A percentile compares a stretch with the other conserved stretches of the same genome.
Evolutionary conservation across 164 flowering plant genomes (phyloP).

Genomic region (Vitis labrusca): DNA sequence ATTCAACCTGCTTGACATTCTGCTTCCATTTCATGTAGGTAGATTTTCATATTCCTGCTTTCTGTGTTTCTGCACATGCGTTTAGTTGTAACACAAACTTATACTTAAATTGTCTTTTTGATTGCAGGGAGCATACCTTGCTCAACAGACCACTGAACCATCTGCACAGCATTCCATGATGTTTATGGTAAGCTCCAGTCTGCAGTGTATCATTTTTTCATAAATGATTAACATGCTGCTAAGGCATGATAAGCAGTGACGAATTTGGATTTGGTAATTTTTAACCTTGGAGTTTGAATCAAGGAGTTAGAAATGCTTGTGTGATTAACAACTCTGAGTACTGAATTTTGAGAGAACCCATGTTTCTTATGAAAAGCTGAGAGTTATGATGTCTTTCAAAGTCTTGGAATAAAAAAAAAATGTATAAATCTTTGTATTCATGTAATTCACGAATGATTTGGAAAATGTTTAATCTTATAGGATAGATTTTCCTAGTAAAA

Average conservation of each 20-base stretch:
- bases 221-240: not conserved
- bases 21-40: constrained; percentile 87
- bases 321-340: too few relatives aligned
- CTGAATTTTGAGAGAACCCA: too few relatives aligned
- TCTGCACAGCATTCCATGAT: constrained; percentile 42
- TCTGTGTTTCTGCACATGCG: not conserved
- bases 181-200: constrained; percentile 66
- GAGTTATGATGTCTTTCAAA: too few relatives aligned
- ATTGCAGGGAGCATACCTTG: constrained; percentile 79
- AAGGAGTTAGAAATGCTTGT: too few relatives aligned
- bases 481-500: too few relatives aligned
- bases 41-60: constrained; percentile 3
- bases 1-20: constrained; percentile 57
- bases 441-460: too few relatives aligned
- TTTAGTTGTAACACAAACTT: not conserved
- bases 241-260: not conserved
- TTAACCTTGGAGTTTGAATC: not conserved
- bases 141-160: constrained; percentile 31
- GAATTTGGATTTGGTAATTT: not conserved
- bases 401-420: too few relatives aligned
- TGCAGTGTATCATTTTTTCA: not conserved
- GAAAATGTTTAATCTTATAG: too few relatives aligned
- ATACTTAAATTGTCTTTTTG: constrained; percentile 8
- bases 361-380: too few relatives aligned
- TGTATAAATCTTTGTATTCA: too few relatives aligned